phyloP scores from a whole-genome alignment of 805 yeast species.

The Blastobotrys americana region DNA sequence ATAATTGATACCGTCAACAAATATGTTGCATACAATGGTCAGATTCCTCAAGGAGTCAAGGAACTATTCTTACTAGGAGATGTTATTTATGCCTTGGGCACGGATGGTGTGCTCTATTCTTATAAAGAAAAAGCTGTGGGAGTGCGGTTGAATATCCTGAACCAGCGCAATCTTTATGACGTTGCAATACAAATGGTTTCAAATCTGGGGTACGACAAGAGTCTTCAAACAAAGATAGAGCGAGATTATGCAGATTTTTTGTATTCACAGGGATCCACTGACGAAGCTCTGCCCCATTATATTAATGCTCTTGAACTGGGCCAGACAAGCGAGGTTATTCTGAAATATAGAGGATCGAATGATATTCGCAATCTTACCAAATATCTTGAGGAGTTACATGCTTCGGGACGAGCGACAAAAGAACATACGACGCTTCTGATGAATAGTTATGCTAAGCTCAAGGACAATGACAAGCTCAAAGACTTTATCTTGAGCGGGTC shows the following conservation, averaged over 20 bases:
- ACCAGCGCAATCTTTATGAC: constrained; percentile 62
- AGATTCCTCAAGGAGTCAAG: constrained; percentile 57
- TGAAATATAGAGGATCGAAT: constrained; percentile 70
- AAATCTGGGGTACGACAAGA: constrained; percentile 27
- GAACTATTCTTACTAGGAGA: constrained; percentile 53
- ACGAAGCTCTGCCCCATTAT: constrained; percentile 69
- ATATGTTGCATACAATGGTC: constrained; percentile 59
- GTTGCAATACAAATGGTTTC: constrained; percentile 65
- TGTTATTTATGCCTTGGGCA: constrained; percentile 53
- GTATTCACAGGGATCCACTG: constrained; percentile 56
- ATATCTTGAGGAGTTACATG: constrained; percentile 56
- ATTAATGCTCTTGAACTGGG: constrained; percentile 48
- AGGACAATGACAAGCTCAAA: constrained; percentile 49
- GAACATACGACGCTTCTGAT: constrained; percentile 78
- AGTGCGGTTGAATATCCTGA: constrained; percentile 61
- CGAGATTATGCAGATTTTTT: constrained; percentile 65
- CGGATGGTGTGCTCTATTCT: constrained; percentile 68
- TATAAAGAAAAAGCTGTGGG: constrained; percentile 58
- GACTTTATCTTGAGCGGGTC: constrained; percentile 43
- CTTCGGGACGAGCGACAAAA: constrained; percentile 48
- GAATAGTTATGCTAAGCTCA: constrained; percentile 73
- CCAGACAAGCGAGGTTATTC: constrained; percentile 67
- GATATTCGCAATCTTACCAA: constrained; percentile 56
- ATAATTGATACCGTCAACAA: constrained; percentile 66
- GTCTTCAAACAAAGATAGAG: constrained; percentile 35